phyloP scores from a whole-genome alignment of 768 basidiomycete species.

The Mycena capillaripes region DNA sequence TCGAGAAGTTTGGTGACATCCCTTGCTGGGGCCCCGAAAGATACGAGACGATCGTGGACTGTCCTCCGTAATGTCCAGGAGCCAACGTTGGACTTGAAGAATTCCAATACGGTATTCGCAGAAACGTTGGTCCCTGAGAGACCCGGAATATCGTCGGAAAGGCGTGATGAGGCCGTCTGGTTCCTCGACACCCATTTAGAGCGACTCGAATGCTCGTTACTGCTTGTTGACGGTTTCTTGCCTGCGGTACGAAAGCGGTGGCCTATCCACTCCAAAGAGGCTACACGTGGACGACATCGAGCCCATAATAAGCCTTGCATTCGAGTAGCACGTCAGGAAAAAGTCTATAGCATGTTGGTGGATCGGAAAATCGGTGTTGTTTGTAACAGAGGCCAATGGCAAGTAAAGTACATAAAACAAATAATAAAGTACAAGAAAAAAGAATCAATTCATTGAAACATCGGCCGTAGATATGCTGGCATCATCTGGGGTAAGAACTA shows the following conservation, averaged over 20 bases:
- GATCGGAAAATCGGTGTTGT: not conserved
- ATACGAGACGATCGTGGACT: slow-evolving; percentile 27
- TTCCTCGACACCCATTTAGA: not conserved
- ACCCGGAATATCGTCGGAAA: not conserved
- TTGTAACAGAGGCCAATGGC: not conserved
- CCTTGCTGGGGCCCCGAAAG: slow-evolving; percentile 17
- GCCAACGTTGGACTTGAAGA: slow-evolving; percentile 11
- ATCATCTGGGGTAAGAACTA: slow-evolving; percentile 17
- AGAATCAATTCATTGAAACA: slow-evolving; percentile 6
- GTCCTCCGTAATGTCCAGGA: slow-evolving; percentile 6
- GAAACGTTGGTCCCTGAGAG: not conserved
- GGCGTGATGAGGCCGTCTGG: not conserved
- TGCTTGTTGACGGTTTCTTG: too few species aligned
- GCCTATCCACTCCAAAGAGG: slow-evolving; percentile 5
- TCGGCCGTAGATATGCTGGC: not conserved
- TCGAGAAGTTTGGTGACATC: slow-evolving; percentile 26
- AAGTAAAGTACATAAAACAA: not conserved
- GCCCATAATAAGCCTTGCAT: slow-evolving; percentile 27
- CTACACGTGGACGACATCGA: slow-evolving; percentile 11
- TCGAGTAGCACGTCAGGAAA: not conserved
- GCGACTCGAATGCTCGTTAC: too few species aligned
- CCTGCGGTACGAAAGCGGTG: slow-evolving; percentile 18
- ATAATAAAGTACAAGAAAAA: not conserved
- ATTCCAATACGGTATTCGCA: not conserved
- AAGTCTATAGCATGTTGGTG: not conserved